Evolutionary conservation across 805 yeast species (phyloP).

Genomic region (Candida manassasensis): DNA sequence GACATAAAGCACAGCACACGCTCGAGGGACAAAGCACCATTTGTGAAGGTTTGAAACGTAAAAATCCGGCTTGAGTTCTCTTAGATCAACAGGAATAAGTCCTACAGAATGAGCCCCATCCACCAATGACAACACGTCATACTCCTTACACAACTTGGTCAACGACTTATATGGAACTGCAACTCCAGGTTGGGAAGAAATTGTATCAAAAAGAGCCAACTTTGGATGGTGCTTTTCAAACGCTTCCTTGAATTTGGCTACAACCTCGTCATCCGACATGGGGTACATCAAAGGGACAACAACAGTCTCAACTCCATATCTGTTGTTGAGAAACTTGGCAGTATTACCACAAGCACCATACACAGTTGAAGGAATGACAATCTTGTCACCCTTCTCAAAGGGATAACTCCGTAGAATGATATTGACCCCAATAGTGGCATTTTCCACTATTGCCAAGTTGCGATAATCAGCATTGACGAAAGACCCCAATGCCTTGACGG

Average conservation of each 20-base stretch:
- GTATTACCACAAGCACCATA: constrained; percentile 56
- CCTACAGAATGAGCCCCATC: constrained; percentile 78
- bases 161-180: constrained; percentile 51
- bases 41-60: constrained; percentile 62
- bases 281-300: constrained; percentile 42
- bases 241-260: constrained; percentile 17
- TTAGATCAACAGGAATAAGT: constrained; percentile 38
- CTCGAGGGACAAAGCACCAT: constrained; percentile 59
- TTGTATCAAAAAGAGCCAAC: constrained; percentile 51
- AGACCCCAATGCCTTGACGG: constrained; percentile 32
- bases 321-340: constrained; percentile 35
- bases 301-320: constrained; percentile 27
- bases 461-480: constrained; percentile 44
- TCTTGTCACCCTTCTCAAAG: constrained; percentile 47
- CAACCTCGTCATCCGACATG: constrained; percentile 31
- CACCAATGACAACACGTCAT: constrained; percentile 49
- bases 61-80: constrained; percentile 51
- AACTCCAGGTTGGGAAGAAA: constrained; percentile 63
- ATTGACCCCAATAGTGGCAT: constrained; percentile 61
- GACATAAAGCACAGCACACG: constrained; percentile 57
- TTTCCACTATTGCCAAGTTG: constrained; percentile 49
- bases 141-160: constrained; percentile 39
- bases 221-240: constrained; percentile 22
- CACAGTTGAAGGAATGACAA: constrained; percentile 46
- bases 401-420: constrained; percentile 51